phyloP scores from a whole-genome alignment of 768 basidiomycete species.

The Coprinopsis marcescibilis region DNA sequence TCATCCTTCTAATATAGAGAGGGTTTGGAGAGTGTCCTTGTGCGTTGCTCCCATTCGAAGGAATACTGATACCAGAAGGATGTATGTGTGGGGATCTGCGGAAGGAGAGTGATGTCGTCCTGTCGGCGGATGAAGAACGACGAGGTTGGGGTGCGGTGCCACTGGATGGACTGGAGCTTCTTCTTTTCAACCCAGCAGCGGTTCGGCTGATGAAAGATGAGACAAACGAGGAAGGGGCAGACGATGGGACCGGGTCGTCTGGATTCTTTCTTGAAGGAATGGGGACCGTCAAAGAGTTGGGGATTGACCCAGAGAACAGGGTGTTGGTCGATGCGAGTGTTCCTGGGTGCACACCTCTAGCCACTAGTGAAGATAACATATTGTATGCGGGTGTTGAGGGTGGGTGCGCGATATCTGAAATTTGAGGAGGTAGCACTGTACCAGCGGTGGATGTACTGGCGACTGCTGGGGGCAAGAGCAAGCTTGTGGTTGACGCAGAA shows the following conservation, averaged over 20 bases:
- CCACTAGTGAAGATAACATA: slow-evolving; percentile 52
- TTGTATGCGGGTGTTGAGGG: slow-evolving; percentile 53
- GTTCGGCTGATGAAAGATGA: slow-evolving; percentile 13
- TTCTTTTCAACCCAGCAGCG: slow-evolving; percentile 4
- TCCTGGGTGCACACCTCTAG: slow-evolving; percentile 3
- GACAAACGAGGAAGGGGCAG: slow-evolving; percentile 24
- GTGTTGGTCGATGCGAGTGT: background rate
- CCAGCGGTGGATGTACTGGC: slow-evolving; percentile 11
- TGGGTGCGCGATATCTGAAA: slow-evolving; percentile 34
- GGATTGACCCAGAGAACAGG: slow-evolving; percentile 23
- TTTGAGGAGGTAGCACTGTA: slow-evolving; percentile 20
- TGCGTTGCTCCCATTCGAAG: background rate
- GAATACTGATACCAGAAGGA: background rate
- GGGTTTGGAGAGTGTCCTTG: slow-evolving; percentile 3
- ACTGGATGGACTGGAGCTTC: slow-evolving; percentile 12
- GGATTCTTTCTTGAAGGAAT: slow-evolving; percentile 22
- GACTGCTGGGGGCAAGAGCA: slow-evolving; percentile 15
- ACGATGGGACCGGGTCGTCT: background rate
- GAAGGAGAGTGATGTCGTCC: background rate
- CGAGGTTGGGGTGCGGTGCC: slow-evolving; percentile 3
- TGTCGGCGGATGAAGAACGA: slow-evolving; percentile 1
- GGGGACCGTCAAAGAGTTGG: slow-evolving; percentile 25
- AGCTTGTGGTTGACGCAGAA: slow-evolving; percentile 21
- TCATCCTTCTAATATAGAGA: slow-evolving; percentile 36
- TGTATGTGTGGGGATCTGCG: slow-evolving; percentile 1